phyloP scores from a whole-genome alignment of 352 stramenopile genomes.

The Pythium volutum region DNA sequence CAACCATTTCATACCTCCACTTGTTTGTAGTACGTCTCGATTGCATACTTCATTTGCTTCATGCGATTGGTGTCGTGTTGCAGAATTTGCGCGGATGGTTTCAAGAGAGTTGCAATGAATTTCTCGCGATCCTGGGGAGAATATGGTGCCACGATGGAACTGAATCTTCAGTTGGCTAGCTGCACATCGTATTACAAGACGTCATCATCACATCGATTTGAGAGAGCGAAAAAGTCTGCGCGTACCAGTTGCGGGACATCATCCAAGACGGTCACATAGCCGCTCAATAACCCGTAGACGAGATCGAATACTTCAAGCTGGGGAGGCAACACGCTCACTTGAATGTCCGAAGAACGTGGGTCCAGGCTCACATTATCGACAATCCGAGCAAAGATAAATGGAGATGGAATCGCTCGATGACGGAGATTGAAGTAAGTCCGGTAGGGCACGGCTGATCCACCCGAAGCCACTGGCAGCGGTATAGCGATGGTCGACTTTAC shows the following conservation, averaged over 20 bases:
- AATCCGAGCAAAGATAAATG: conserved; percentile 20
- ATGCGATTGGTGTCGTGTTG: conserved; percentile 11
- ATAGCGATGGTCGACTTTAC: not conserved
- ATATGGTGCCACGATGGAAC: conserved; percentile 18
- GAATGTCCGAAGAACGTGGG: not conserved
- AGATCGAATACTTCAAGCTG: conserved; percentile 39
- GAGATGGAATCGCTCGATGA: conserved; percentile 19
- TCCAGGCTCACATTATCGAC: conserved; percentile 13
- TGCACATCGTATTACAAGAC: not conserved
- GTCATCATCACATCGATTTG: not conserved
- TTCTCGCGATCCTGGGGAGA: conserved; percentile 19
- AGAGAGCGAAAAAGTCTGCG: not conserved
- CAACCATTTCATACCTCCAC: conserved; percentile 19
- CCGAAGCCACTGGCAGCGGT: not conserved
- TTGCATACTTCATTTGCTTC: conserved; percentile 26
- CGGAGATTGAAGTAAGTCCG: conserved; percentile 25
- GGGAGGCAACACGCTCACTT: conserved; percentile 20
- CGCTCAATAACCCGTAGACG: conserved; percentile 37
- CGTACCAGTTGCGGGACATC: conserved; percentile 35
- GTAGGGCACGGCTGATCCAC: conserved; percentile 24
- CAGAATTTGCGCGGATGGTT: conserved; percentile 23
- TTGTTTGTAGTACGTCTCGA: conserved; percentile 33
- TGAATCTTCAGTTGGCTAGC: conserved; percentile 17
- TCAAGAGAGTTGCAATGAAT: conserved; percentile 18
- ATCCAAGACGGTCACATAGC: conserved; percentile 49